Percentiles rank a stretch among this genome's conserved stretches.
These are phyloP conservation scores for Rhodosporidiobolus sp. DNA, from an alignment of 768 basidiomycete species.

Conservation along the genomic window DNA sequence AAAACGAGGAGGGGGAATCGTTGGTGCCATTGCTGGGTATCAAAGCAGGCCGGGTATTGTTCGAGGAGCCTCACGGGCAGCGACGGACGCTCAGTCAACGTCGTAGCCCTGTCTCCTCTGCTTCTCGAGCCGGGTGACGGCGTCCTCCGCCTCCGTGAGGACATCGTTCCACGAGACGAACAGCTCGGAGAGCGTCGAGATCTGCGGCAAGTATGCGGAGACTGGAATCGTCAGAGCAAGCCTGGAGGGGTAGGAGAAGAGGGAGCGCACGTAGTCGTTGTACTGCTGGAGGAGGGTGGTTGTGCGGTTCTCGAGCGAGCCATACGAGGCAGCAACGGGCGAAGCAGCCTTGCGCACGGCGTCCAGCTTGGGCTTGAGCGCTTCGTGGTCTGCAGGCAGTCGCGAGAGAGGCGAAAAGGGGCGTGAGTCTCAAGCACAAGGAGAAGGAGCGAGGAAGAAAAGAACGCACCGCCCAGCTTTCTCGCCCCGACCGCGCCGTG, in stretches of 20 bases:
- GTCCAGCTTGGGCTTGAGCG: constrained; percentile 12
- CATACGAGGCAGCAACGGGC: constrained; percentile 37
- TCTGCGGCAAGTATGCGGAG: constrained; percentile 18
- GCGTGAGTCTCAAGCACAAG: no score
- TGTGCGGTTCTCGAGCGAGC: constrained; percentile 13
- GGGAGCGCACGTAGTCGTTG: constrained; percentile 34
- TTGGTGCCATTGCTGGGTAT: not conserved
- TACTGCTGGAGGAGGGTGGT: constrained; percentile 18
- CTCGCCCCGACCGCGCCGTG: constrained; percentile 28
- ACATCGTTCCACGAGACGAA: constrained; percentile 42
- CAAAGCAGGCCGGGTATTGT: not conserved
- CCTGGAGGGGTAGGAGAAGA: not conserved
- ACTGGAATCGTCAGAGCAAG: not conserved
- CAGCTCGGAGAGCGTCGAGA: constrained; percentile 39
- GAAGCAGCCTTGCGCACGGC: constrained; percentile 16
- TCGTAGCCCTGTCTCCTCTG: constrained; percentile 3
- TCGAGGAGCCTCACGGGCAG: no score
- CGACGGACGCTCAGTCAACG: not conserved
- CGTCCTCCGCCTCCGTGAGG: constrained; percentile 29
- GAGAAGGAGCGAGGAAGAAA: no score
- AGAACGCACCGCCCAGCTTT: constrained; percentile 34
- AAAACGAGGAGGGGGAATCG: not conserved
- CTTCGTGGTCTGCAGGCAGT: constrained; percentile 19
- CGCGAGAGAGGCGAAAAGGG: no score
- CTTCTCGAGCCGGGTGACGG: constrained; percentile 31